Evolutionary conservation across 805 yeast species (phyloP), one percentile per base, ranked within the genome.

Genomic region (Kurtzmaniella cleridarum): DNA sequence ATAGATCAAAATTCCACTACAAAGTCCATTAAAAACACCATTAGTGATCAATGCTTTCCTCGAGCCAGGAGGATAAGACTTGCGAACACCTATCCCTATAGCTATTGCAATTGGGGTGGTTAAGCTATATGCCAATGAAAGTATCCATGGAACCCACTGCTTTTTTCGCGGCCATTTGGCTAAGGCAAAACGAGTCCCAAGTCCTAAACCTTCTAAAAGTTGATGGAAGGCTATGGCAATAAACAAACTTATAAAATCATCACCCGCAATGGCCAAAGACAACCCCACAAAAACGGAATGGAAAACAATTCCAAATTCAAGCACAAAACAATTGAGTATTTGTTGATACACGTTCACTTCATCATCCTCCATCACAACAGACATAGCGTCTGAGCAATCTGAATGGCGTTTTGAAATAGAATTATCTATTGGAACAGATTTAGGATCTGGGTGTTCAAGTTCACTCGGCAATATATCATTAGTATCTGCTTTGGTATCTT

Each of bases 231-330:
- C 75, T 32, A 67, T 45, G n/a, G 83, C 95, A 45, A 82, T 73
- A 58, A 82, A 85, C 36, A 86, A 64, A 5, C 85, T 74, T 42
- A 67, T 74, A 54, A 85, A 86, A 55, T 83, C 91, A 2, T 77
- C 82, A 35, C 90, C 93, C 3, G 93, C 69, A 13, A 84, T 84
- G 1, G 93, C 85, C 34, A 86, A 66, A 0, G 93, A 73, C 37
- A 87, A 66, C 18, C 95, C 95, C 41, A 87, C 74, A 51, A 87
- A 84, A 2, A 87, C 76, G 3, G 95, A 87, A 60, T 87, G 95
- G 69, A 86, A 84, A 26, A 87, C 60, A 32, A 87, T 72, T 52
- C 95, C 95, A 47, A 83, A 82, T 57, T 86, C 95, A 43, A 84
- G 62, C 27, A 81, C 75, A 36, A 78, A 47, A 1, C 53, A 39